phyloP scores from a whole-genome alignment of 2,329 filamentous ascomycete species.

The Arthrinium puccinioides region DNA sequence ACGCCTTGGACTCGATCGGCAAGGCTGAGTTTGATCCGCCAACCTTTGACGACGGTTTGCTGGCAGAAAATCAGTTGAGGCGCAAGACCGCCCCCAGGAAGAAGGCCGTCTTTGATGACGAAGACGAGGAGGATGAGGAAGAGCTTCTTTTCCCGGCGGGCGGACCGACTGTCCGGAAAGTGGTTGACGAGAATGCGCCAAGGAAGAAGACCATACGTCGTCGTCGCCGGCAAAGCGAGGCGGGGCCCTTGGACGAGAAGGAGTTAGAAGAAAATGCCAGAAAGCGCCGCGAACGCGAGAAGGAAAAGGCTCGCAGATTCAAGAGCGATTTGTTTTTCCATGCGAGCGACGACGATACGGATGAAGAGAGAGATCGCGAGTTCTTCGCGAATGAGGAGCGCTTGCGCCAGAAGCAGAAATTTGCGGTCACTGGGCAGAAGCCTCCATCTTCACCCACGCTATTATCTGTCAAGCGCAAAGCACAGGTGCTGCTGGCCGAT shows the following conservation, averaged over 20 bases:
- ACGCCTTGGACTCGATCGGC: slow-evolving; percentile 65
- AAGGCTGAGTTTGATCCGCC: slow-evolving; percentile 74
- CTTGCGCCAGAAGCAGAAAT: slow-evolving; percentile 46
- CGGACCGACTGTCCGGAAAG: slow-evolving; percentile 52
- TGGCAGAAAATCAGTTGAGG: slow-evolving; percentile 72
- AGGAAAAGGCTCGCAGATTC: slow-evolving; percentile 70
- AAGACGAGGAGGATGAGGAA: slow-evolving; percentile 53
- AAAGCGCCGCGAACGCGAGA: slow-evolving; percentile 57
- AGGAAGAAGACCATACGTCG: slow-evolving; percentile 48
- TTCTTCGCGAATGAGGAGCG: slow-evolving; percentile 74
- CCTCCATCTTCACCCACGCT: background rate
- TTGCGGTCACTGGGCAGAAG: slow-evolving; percentile 14
- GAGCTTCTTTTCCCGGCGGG: slow-evolving; percentile 57
- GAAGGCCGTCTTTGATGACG: slow-evolving; percentile 62
- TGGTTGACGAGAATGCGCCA: slow-evolving; percentile 39
- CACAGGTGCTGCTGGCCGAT: slow-evolving; percentile 14
- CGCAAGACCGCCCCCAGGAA: slow-evolving; percentile 54
- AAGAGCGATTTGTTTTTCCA: slow-evolving; percentile 81
- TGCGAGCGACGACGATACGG: slow-evolving; percentile 82
- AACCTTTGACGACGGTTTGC: slow-evolving; percentile 65
- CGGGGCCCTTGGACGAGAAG: slow-evolving; percentile 47
- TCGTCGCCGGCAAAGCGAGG: slow-evolving; percentile 39
- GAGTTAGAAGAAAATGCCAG: slow-evolving; percentile 58
- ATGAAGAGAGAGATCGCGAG: slow-evolving; percentile 60
- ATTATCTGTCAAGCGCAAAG: slow-evolving; percentile 23